A percentile compares a stretch with the other conserved stretches of the same genome.
phyloP scores from a whole-genome alignment of 306 rosid species.

The Vigna unguiculata region DNA sequence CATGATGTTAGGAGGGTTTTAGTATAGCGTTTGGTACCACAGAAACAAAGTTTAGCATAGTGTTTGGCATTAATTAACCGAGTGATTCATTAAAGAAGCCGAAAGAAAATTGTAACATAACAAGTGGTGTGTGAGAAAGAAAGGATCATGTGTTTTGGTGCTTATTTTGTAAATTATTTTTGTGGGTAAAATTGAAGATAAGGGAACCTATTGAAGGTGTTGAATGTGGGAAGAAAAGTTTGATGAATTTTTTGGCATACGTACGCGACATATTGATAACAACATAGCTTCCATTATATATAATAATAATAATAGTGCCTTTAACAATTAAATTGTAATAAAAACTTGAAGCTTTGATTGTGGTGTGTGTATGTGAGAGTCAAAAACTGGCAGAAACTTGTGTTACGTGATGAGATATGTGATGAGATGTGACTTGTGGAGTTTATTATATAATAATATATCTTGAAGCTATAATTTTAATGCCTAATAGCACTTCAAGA shows the following conservation, averaged over 20 bases:
- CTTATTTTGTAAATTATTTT: conserved; percentile 42
- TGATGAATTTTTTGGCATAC: conserved; percentile 19
- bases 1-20: no score
- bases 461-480: conserved; percentile 26
- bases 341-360: conserved; percentile 31
- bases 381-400: conserved; percentile 40
- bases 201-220: conserved; percentile 48
- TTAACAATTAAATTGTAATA: conserved; percentile 27
- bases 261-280: conserved; percentile 28
- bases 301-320: conserved; percentile 37
- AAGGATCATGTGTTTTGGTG: conserved; percentile 38
- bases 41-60: no score
- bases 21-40: no score
- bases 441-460: background rate
- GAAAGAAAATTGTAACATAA: background rate
- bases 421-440: conserved; percentile 29
- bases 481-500: conserved; percentile 34
- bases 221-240: conserved; percentile 46
- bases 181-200: conserved; percentile 43
- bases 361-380: conserved; percentile 28
- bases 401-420: conserved; percentile 46
- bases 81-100: background rate
- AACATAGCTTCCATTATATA: conserved; percentile 28
- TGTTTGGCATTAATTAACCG: background rate
- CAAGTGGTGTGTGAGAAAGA: conserved; percentile 40